Evolutionary conservation across 208 protist genomes (phyloP), one percentile per base, ranked within the genome.

Genomic region (Borovskyia barvae): DNA sequence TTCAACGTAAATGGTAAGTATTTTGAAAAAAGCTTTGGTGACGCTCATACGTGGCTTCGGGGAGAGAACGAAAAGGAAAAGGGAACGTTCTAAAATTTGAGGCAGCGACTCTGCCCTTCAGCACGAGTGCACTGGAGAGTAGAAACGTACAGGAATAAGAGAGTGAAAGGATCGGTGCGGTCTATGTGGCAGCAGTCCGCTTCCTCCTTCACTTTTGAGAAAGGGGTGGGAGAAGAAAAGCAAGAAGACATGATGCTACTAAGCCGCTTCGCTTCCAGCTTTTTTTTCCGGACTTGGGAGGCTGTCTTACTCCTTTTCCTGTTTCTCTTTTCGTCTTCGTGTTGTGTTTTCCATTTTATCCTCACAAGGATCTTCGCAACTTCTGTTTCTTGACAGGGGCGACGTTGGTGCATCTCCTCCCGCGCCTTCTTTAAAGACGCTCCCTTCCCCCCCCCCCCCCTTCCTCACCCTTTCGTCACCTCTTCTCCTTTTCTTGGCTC

Each of bases 191-290:
- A n/a, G n/a, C 2, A 46, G 1, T 33, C 25, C 2, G 49, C 28
- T 48, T 66, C 57, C 19, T 57, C 30, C 51, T 30, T 42, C 12
- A 51, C 33, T 51, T 49, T 42, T 28, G n/a, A n/a, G n/a, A n/a
- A n/a, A n/a, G n/a, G n/a, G n/a, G n/a, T n/a, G n/a, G n/a, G n/a
- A n/a, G n/a, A n/a, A n/a, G n/a, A n/a, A n/a, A n/a, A n/a, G n/a
- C n/a, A n/a, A n/a, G n/a, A n/a, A n/a, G n/a, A n/a, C n/a, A n/a
- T n/a, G n/a, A n/a, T n/a, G n/a, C n/a, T n/a, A n/a, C n/a, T n/a
- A n/a, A n/a, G n/a, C n/a, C n/a, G n/a, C n/a, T n/a, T n/a, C n/a
- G n/a, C n/a, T n/a, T n/a, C n/a, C n/a, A n/a, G n/a, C n/a, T n/a
- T n/a, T n/a, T n/a, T n/a, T n/a, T n/a, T n/a, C n/a, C n/a, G n/a